phyloP scores from a whole-genome alignment of 2,329 filamentous ascomycete species.

The Claviceps sp. region DNA sequence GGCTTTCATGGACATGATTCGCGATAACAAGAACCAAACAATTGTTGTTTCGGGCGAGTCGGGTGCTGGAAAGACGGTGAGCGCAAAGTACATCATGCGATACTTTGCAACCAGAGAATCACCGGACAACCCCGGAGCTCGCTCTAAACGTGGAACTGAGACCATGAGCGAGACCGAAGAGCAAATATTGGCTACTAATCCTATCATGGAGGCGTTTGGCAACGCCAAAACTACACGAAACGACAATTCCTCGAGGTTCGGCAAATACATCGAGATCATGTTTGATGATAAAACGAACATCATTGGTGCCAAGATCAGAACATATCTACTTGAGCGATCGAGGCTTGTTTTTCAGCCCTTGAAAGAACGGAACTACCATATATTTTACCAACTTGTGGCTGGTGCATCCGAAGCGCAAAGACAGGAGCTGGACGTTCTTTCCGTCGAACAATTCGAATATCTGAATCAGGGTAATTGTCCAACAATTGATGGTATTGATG shows the following conservation, averaged over 20 bases:
- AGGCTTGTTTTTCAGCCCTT: conserved; percentile 93
- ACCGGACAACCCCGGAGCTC: conserved; percentile 70
- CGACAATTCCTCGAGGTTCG: conserved; percentile 97
- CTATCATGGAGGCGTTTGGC: conserved; percentile 99
- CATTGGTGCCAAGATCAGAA: conserved; percentile 93
- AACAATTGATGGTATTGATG: conserved; percentile 85
- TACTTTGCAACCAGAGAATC: conserved; percentile 98
- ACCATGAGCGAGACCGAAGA: conserved; percentile 96
- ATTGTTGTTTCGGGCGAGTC: conserved; percentile 99
- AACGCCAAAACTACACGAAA: conserved; percentile 99
- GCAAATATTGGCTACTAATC: conserved; percentile 94
- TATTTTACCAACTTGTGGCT: conserved; percentile 94
- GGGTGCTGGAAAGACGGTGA: conserved; percentile 96
- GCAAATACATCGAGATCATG: conserved; percentile 99
- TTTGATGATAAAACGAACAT: conserved; percentile 93
- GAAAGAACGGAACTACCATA: conserved; percentile 97
- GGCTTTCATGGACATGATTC: conserved; percentile 98
- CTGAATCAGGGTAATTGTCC: conserved; percentile 90
- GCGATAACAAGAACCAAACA: conserved; percentile 91
- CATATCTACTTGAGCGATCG: conserved; percentile 88
- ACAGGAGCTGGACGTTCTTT: conserved; percentile 63
- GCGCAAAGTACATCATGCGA: conserved; percentile 99
- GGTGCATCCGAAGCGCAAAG: conserved; percentile 78
- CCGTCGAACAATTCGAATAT: conserved; percentile 88
- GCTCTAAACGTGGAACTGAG: conserved; percentile 60